These are phyloP conservation scores for Xylaria flabelliformis DNA, from an alignment of 495 filamentous ascomycete genomes.

Conservation along the genomic window DNA sequence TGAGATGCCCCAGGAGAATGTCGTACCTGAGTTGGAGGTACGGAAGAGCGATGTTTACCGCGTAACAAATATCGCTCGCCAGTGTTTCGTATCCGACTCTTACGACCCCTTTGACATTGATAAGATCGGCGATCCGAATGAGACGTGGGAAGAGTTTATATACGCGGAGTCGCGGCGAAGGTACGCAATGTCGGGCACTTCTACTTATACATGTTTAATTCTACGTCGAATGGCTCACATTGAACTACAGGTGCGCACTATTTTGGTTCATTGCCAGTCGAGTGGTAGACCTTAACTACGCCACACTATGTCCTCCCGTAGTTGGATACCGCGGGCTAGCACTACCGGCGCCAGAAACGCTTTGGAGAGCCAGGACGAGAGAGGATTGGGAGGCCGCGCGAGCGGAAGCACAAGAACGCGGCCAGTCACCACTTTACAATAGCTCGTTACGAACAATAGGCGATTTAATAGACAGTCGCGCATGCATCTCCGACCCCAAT, in stretches of 20 bases:
- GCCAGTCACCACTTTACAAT: background rate
- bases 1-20: background rate
- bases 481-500: slow-evolving; percentile 23
- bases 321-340: slow-evolving; percentile 31
- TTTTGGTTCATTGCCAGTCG: slow-evolving; percentile 38
- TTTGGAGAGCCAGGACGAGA: slow-evolving; percentile 35
- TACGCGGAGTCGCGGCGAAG: slow-evolving; percentile 34
- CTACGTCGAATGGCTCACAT: background rate
- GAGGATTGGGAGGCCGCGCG: slow-evolving; percentile 31
- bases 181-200: slow-evolving; percentile 9
- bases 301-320: slow-evolving; percentile 29
- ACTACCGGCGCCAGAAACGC: slow-evolving; percentile 29
- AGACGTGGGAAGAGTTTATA: slow-evolving; percentile 38
- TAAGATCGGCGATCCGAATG: slow-evolving; percentile 24
- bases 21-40: slow-evolving; percentile 25
- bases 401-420: background rate
- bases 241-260: slow-evolving; percentile 25
- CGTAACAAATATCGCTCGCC: slow-evolving; percentile 15
- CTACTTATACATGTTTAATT: background rate
- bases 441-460: slow-evolving; percentile 29
- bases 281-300: slow-evolving; percentile 35
- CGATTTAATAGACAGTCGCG: slow-evolving; percentile 33
- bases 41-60: slow-evolving; percentile 20
- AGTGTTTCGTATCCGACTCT: slow-evolving; percentile 11
- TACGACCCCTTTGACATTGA: slow-evolving; percentile 27